These are phyloP conservation scores for Pyrus bretschneideri DNA, from an alignment of 306 rosid species.

Conservation along the genomic window DNA sequence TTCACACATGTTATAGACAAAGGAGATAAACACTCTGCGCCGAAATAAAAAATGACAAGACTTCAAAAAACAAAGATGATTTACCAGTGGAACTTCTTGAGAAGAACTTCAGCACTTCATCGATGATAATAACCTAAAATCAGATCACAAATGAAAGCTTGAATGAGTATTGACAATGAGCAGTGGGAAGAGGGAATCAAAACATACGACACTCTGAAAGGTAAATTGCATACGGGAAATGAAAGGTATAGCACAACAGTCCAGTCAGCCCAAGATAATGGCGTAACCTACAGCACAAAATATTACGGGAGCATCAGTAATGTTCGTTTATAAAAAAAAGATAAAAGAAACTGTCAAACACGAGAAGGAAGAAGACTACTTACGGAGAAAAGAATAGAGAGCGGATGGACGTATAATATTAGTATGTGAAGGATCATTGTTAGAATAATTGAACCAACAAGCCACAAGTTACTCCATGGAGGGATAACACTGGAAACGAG, in stretches of 20 bases:
- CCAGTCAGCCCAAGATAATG: slow-evolving; percentile 92
- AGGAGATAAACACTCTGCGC: neutral
- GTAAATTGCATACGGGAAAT: slow-evolving; percentile 57
- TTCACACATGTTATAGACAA: neutral
- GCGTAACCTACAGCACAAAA: slow-evolving; percentile 59
- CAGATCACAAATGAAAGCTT: slow-evolving; percentile 1
- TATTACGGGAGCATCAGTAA: neutral
- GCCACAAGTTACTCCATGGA: slow-evolving; percentile 99
- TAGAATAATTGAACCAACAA: slow-evolving; percentile 77
- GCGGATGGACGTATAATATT: slow-evolving; percentile 84
- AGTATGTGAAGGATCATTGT: slow-evolving; percentile 83
- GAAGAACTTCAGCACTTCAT: slow-evolving; percentile 85
- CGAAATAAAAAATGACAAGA: slow-evolving; percentile 14
- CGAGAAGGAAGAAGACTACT: slow-evolving; percentile 33
- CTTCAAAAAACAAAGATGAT: slow-evolving; percentile 7
- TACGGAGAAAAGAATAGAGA: slow-evolving; percentile 91
- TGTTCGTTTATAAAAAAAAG: slow-evolving; percentile 13
- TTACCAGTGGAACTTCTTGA: slow-evolving; percentile 73
- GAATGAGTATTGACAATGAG: neutral
- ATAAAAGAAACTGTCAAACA: slow-evolving; percentile 2
- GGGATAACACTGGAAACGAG: slow-evolving; percentile 67
- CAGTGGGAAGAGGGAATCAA: too few species aligned
- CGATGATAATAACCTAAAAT: slow-evolving; percentile 75
- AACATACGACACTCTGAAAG: neutral
- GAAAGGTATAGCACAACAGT: slow-evolving; percentile 78